Evolutionary conservation across 2,329 filamentous ascomycete species (phyloP).

Genomic region (Alternaria panax): DNA sequence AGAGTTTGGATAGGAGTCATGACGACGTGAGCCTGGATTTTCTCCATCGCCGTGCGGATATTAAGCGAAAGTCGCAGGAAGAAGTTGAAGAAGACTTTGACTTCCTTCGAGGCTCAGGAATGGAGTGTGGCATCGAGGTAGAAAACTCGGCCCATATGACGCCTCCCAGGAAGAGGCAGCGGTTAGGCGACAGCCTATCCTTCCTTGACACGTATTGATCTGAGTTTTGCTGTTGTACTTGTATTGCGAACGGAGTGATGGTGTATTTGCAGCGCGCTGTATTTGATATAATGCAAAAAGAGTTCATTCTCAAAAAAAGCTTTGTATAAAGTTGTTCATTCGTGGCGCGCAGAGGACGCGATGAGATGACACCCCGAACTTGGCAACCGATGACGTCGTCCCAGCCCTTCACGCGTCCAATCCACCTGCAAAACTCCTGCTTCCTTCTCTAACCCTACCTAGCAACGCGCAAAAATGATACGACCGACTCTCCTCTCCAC

Average conservation of each 20-base stretch:
- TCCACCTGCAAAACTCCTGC: not conserved
- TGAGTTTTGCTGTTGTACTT: not conserved
- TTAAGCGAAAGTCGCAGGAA: not conserved
- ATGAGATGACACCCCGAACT: conserved; percentile 36
- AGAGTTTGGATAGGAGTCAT: not conserved
- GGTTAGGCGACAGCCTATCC: not conserved
- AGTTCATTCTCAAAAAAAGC: not conserved
- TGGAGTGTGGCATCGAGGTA: too few relatives aligned
- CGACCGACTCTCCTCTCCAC: not conserved
- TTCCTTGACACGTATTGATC: not conserved
- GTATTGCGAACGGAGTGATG: not conserved
- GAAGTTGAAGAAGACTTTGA: not conserved
- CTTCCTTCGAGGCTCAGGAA: not conserved
- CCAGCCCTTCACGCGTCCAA: conserved; percentile 6
- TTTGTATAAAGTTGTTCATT: too few relatives aligned
- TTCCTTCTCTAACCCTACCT: not conserved
- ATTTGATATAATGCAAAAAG: not conserved
- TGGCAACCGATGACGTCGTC: conserved; percentile 25
- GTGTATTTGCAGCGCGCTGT: not conserved
- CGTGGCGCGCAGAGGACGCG: conserved; percentile 43
- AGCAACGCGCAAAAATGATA: conserved; percentile 4
- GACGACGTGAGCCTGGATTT: not conserved
- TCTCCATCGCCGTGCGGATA: not conserved
- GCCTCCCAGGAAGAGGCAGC: not conserved
- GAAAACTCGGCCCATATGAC: not conserved